These are phyloP conservation scores for Aphanomyces invadans DNA, from an alignment of 352 stramenopile genomes.

Conservation along the genomic window DNA sequence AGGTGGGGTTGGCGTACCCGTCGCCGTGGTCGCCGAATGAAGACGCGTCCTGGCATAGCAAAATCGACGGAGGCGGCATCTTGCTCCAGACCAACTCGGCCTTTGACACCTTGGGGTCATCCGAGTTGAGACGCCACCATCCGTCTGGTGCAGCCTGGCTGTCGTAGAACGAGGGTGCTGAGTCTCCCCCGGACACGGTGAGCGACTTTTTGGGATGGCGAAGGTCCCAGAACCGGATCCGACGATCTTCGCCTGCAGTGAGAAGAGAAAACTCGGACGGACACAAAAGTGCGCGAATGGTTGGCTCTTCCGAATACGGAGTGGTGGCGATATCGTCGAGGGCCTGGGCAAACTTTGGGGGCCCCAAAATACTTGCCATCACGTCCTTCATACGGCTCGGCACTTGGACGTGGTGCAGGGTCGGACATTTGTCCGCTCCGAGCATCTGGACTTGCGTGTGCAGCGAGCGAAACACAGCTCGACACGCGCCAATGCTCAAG, in stretches of 20 bases:
- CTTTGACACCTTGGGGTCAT: slow-evolving; percentile 43
- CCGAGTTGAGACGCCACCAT: slow-evolving; percentile 56
- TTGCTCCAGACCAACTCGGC: slow-evolving; percentile 84
- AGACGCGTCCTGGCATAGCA: slow-evolving; percentile 77
- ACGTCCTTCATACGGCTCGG: slow-evolving; percentile 62
- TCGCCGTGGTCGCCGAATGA: slow-evolving; percentile 28
- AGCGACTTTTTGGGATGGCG: slow-evolving; percentile 89
- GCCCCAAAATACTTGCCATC: slow-evolving; percentile 65
- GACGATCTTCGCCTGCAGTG: slow-evolving; percentile 90
- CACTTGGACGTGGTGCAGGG: slow-evolving; percentile 63
- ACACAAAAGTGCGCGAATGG: slow-evolving; percentile 81
- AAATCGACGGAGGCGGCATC: slow-evolving; percentile 71
- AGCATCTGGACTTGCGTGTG: slow-evolving; percentile 48
- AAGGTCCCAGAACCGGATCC: slow-evolving; percentile 97
- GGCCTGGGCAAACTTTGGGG: slow-evolving; percentile 70
- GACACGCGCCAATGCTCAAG: slow-evolving; percentile 84
- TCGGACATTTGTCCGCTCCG: slow-evolving; percentile 70
- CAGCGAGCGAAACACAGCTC: slow-evolving; percentile 88
- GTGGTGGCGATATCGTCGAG: slow-evolving; percentile 79
- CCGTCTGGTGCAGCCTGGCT: slow-evolving; percentile 64
- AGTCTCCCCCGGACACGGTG: slow-evolving; percentile 82
- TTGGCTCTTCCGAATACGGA: slow-evolving; percentile 62
- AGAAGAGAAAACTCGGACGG: slow-evolving; percentile 87
- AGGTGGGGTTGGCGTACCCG: slow-evolving; percentile 65
- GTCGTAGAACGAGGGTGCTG: slow-evolving; percentile 78